Evolutionary conservation across 768 basidiomycete genomes (phyloP).

Genomic region (Auricularia cornea): DNA sequence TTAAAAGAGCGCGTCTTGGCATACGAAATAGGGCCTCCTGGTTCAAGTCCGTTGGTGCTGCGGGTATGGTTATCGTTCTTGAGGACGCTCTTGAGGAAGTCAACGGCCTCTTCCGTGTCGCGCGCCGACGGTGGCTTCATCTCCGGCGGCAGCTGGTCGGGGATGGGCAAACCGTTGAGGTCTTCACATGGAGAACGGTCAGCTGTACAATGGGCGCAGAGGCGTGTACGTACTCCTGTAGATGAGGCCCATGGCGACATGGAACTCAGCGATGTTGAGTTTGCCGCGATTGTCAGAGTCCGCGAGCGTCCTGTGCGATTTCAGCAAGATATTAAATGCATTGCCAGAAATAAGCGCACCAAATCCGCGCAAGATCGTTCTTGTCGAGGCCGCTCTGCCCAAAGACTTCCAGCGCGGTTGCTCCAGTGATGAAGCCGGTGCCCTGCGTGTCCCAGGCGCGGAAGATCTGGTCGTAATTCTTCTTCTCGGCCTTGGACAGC

Average conservation of each 20-base stretch:
- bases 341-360: constrained; percentile 44
- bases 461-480: constrained; percentile 94
- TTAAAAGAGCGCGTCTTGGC: constrained; percentile 68
- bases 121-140: constrained; percentile 86
- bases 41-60: constrained; percentile 40
- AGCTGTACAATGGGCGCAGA: not conserved
- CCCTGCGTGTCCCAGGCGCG: constrained; percentile 84
- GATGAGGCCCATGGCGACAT: constrained; percentile 97
- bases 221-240: constrained; percentile 70
- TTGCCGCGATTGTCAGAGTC: constrained; percentile 93
- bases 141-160: constrained; percentile 78
- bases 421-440: constrained; percentile 79
- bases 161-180: constrained; percentile 86
- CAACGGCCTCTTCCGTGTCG: constrained; percentile 83
- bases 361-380: constrained; percentile 88
- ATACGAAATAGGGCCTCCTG: constrained; percentile 48
- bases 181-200: constrained; percentile 34
- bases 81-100: constrained; percentile 80
- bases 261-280: constrained; percentile 91
- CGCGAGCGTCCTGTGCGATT: constrained; percentile 73
- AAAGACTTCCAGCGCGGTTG: constrained; percentile 85
- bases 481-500: constrained; percentile 82
- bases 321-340: constrained; percentile 3
- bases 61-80: constrained; percentile 68
- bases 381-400: constrained; percentile 83